phyloP scores from a whole-genome alignment of 208 protist genomes.

The Eutreptiella sp. region DNA sequence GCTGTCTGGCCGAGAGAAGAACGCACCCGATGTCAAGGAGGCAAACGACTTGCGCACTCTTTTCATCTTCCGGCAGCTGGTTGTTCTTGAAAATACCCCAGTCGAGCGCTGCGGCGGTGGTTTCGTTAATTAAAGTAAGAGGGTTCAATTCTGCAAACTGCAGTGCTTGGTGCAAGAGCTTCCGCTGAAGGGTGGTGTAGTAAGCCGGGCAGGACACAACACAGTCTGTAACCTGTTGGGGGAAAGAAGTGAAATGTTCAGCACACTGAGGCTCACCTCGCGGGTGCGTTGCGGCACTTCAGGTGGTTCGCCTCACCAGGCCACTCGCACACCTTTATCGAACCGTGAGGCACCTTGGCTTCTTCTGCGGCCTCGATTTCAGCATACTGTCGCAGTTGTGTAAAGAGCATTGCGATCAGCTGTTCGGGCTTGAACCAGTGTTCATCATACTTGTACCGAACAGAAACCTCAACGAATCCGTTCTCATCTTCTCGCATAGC shows the following conservation, averaged over 20 bases:
- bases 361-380: constrained; percentile 55
- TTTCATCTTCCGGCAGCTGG: constrained; percentile 63
- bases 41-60: constrained; percentile 61
- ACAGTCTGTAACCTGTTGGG: constrained; percentile 58
- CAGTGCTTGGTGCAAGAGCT: constrained; percentile 61
- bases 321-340: too few relatives aligned
- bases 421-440: constrained; percentile 76
- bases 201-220: constrained; percentile 75
- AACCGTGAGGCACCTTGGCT: too few relatives aligned
- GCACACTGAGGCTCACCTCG: background rate
- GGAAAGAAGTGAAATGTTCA: background rate
- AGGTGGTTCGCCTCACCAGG: too few relatives aligned
- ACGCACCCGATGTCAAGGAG: constrained; percentile 80
- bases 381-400: constrained; percentile 63
- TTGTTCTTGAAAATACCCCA: constrained; percentile 77
- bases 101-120: constrained; percentile 71
- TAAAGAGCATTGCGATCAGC: constrained; percentile 79
- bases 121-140: constrained; percentile 79
- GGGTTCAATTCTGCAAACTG: constrained; percentile 75
- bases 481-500: constrained; percentile 52
- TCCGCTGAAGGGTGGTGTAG: constrained; percentile 71
- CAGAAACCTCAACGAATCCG: constrained; percentile 65
- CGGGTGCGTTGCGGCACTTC: too few relatives aligned
- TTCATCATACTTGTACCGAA: constrained; percentile 63
- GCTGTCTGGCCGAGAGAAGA: too few relatives aligned